phyloP scores from a whole-genome alignment of 345 rosid genomes.

The Rhizophora mangle region DNA sequence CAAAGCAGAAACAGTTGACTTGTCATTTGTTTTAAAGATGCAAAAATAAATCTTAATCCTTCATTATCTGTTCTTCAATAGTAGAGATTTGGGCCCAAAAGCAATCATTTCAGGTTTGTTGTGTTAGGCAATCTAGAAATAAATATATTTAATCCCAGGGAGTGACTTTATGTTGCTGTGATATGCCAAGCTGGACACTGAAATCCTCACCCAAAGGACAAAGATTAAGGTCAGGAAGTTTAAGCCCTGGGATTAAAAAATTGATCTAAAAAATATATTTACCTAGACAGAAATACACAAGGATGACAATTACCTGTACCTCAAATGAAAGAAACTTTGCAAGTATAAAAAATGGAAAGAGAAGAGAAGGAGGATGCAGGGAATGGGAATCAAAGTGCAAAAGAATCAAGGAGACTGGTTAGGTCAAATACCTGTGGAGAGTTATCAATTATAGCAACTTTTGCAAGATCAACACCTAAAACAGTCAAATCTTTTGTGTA shows the following conservation, averaged over 20 bases:
- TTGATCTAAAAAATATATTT: background rate
- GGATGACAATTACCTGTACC: background rate
- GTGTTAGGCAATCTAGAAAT: background rate
- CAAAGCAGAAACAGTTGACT: background rate
- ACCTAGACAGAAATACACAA: background rate
- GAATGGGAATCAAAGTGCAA: background rate
- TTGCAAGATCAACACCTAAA: constrained; percentile 89
- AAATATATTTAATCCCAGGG: background rate
- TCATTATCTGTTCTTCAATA: too few relatives aligned
- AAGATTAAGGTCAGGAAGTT: too few relatives aligned
- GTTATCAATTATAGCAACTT: constrained; percentile 92
- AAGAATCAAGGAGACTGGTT: constrained; percentile 11
- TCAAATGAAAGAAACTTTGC: constrained; percentile 4
- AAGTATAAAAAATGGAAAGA: background rate
- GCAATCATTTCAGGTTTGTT: too few relatives aligned
- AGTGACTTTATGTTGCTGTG: background rate
- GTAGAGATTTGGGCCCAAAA: too few relatives aligned
- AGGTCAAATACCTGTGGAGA: constrained; percentile 77
- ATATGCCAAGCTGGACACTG: background rate
- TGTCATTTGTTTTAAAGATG: background rate
- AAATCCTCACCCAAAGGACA: background rate
- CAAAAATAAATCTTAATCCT: too few relatives aligned
- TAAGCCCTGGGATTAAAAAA: background rate
- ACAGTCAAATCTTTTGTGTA: constrained; percentile 92
- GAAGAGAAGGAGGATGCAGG: background rate